phyloP scores from a whole-genome alignment of 768 basidiomycete genomes.

The Termitomyces eurrhizus region DNA sequence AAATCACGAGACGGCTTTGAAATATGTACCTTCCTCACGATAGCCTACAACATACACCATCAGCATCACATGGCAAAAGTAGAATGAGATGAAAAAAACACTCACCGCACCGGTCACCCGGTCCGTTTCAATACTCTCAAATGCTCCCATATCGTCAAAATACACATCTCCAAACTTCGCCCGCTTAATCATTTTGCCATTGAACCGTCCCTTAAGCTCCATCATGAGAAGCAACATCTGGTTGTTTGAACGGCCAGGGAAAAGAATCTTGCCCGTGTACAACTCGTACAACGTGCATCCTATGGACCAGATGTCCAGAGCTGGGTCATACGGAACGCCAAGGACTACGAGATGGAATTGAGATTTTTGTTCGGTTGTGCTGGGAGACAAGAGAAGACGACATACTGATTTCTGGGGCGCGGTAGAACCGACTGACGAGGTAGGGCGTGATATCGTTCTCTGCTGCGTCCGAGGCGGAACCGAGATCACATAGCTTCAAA shows the following conservation, averaged over 20 bases:
- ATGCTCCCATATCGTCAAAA: constrained; percentile 91
- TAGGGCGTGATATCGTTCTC: constrained; percentile 99
- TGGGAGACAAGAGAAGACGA: constrained; percentile 14
- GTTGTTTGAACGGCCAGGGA: constrained; percentile 95
- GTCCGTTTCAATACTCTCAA: constrained; percentile 80
- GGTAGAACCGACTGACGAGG: constrained; percentile 95
- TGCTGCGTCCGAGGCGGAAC: constrained; percentile 92
- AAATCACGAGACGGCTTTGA: constrained; percentile 83
- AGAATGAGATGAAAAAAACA: constrained; percentile 19
- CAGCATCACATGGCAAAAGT: constrained; percentile 14
- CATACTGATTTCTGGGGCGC: constrained; percentile 97
- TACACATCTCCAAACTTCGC: constrained; percentile 89
- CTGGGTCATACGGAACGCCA: constrained; percentile 90
- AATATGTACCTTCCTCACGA: constrained; percentile 75
- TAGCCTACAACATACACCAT: constrained; percentile 48
- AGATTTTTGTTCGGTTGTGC: neutral
- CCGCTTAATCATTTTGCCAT: constrained; percentile 90
- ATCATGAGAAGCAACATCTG: constrained; percentile 98
- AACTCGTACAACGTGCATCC: constrained; percentile 97
- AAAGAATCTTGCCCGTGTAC: constrained; percentile 95
- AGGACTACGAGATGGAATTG: constrained; percentile 55
- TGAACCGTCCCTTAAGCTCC: constrained; percentile 95
- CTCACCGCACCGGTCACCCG: constrained; percentile 80
- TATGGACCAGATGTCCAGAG: constrained; percentile 95
- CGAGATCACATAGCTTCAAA: constrained; percentile 93